Percentiles rank a stretch among this genome's conserved stretches.
Conservation (phyloP, 257 asterid species). For the Nicotiana sylvestris region DNA sequence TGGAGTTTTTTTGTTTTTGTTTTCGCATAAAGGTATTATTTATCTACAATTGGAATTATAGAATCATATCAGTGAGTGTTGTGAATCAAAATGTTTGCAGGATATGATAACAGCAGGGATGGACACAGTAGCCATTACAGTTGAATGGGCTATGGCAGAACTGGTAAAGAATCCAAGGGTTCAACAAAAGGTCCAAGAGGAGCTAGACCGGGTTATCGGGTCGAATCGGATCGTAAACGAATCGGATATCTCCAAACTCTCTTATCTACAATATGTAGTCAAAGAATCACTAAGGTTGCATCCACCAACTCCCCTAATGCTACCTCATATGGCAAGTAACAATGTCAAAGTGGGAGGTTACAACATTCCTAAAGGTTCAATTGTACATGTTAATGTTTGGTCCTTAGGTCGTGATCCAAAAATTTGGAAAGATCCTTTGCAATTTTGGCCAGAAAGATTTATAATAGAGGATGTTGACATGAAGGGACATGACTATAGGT, state of each 20-base stretch:
- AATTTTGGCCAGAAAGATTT: conserved; percentile 75
- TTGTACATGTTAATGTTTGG: conserved; percentile 74
- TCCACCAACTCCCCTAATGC: conserved; percentile 80
- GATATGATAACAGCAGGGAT: conserved; percentile 86
- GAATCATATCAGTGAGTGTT: neutral
- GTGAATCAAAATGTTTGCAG: conserved; percentile 29
- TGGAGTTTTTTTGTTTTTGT: too few species aligned
- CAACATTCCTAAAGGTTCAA: conserved; percentile 69
- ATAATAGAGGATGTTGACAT: conserved; percentile 66
- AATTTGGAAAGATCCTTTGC: conserved; percentile 56
- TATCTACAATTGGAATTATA: neutral
- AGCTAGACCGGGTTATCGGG: conserved; percentile 65
- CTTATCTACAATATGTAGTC: conserved; percentile 56
- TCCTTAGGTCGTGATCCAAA: conserved; percentile 68
- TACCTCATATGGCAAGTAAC: conserved; percentile 63
- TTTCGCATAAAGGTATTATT: too few species aligned
- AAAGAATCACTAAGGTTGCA: conserved; percentile 74
- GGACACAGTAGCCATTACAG: conserved; percentile 76
- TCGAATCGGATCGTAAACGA: conserved; percentile 53
- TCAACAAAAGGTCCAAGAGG: conserved; percentile 72
- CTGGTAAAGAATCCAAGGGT: conserved; percentile 73
- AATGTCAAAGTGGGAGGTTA: conserved; percentile 63
- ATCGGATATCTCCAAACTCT: conserved; percentile 56
- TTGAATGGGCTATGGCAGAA: conserved; percentile 85
- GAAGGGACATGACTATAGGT: conserved; percentile 69